These are phyloP conservation scores for Backusella circina DNA, from an alignment of 192 early-diverging fungal species.

Conservation along the genomic window DNA sequence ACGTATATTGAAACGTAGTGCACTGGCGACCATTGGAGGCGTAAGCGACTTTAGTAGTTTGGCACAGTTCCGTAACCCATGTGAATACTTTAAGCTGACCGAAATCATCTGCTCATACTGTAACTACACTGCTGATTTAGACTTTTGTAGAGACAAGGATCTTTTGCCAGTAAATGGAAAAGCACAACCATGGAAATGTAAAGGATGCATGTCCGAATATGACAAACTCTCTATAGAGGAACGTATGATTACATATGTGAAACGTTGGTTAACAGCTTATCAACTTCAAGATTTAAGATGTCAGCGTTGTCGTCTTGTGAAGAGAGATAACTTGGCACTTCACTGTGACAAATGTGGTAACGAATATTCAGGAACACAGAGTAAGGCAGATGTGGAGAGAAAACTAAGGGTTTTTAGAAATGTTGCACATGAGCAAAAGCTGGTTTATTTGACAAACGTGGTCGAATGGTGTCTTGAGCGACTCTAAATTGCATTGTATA, in stretches of 20 bases:
- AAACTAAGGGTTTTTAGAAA: constrained; percentile 61
- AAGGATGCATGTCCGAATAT: constrained; percentile 76
- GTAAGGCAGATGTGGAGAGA: constrained; percentile 48
- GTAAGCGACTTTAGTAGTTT: constrained; percentile 77
- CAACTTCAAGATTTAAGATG: constrained; percentile 91
- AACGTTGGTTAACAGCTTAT: constrained; percentile 63
- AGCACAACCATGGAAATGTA: constrained; percentile 65
- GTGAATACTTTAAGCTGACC: constrained; percentile 69
- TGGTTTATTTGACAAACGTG: constrained; percentile 18
- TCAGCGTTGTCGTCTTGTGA: constrained; percentile 74
- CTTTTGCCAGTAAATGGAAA: constrained; percentile 52
- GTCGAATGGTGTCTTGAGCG: background rate
- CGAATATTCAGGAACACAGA: constrained; percentile 46
- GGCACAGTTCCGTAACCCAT: constrained; percentile 81
- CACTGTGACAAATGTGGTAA: constrained; percentile 76
- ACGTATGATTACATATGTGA: constrained; percentile 71
- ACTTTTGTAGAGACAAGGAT: constrained; percentile 82
- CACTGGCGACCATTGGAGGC: constrained; percentile 64
- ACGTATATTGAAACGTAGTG: constrained; percentile 75
- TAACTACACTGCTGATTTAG: constrained; percentile 80
- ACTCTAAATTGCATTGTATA: background rate
- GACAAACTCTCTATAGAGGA: constrained; percentile 79
- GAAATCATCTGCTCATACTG: constrained; percentile 90
- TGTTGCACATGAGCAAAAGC: constrained; percentile 55
- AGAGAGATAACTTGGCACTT: constrained; percentile 69